These are phyloP conservation scores for Talaromyces sp. DNA, from an alignment of 2,329 filamentous ascomycete species.

Conservation along the genomic window DNA sequence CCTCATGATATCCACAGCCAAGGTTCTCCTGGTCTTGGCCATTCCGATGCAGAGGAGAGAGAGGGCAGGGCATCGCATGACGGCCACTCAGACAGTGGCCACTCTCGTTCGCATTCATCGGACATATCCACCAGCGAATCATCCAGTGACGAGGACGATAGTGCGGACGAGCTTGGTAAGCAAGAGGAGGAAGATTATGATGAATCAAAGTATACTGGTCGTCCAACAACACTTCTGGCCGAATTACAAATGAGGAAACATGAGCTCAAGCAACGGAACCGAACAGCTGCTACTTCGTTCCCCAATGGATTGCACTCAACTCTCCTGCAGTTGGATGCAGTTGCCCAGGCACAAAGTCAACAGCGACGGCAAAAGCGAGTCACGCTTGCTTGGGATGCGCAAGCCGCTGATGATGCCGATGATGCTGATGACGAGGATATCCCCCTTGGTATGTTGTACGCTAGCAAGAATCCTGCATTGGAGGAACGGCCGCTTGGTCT, in stretches of 20 bases:
- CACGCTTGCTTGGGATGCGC: slow-evolving; percentile 80
- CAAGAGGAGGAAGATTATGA: slow-evolving; percentile 43
- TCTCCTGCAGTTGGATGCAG: slow-evolving; percentile 81
- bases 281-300: slow-evolving; percentile 57
- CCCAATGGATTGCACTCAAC: slow-evolving; percentile 86
- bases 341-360: slow-evolving; percentile 76
- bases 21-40: slow-evolving; percentile 15
- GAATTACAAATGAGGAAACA: slow-evolving; percentile 89
- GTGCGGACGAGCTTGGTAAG: slow-evolving; percentile 41
- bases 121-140: slow-evolving; percentile 1
- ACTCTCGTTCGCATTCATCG: slow-evolving; percentile 12
- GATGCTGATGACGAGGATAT: slow-evolving; percentile 74
- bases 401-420: slow-evolving; percentile 34
- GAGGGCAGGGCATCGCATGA: neutral
- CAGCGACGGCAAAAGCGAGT: slow-evolving; percentile 66
- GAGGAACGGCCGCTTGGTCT: slow-evolving; percentile 40
- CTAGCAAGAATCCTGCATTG: slow-evolving; percentile 33
- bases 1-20: slow-evolving; percentile 1
- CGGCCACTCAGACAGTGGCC: slow-evolving; percentile 17
- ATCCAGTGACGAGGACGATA: slow-evolving; percentile 14
- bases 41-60: neutral
- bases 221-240: slow-evolving; percentile 84
- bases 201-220: slow-evolving; percentile 53
- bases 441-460: slow-evolving; percentile 75
- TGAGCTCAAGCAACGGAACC: slow-evolving; percentile 74